Percentiles rank a stretch among this genome's conserved stretches.
These are phyloP conservation scores for Ceratorhiza oryzae-sativae DNA, from an alignment of 1,284 basidiomycete species.

Conservation along the genomic window DNA sequence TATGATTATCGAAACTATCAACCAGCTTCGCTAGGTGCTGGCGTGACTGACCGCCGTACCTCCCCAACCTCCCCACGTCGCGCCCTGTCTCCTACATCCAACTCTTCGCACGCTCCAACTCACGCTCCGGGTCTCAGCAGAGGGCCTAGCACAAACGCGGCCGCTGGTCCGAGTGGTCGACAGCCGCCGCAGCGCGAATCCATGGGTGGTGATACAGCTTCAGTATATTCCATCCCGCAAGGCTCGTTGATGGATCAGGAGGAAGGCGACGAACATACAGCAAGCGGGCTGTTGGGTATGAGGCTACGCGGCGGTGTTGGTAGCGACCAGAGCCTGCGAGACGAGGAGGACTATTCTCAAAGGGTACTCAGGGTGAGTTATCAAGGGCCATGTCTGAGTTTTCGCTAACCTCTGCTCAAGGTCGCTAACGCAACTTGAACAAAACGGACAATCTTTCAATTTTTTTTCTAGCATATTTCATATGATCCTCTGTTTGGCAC, in stretches of 20 bases:
- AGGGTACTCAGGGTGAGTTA: conserved; percentile 40
- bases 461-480: conserved; percentile 9
- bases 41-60: conserved; percentile 13
- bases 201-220: conserved; percentile 18
- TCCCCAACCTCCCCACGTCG: conserved; percentile 29
- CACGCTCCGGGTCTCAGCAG: conserved; percentile 12
- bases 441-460: conserved; percentile 9
- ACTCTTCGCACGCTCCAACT: conserved; percentile 1
- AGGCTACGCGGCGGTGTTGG: conserved; percentile 38
- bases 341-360: conserved; percentile 40
- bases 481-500: background rate
- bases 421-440: conserved; percentile 35
- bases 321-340: conserved; percentile 35
- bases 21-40: conserved; percentile 18
- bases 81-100: conserved; percentile 16
- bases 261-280: conserved; percentile 23
- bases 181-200: background rate
- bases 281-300: conserved; percentile 26
- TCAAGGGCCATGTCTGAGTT: background rate
- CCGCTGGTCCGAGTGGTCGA: conserved; percentile 12
- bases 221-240: conserved; percentile 21
- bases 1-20: conserved; percentile 36
- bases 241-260: conserved; percentile 6
- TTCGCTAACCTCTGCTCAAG: conserved; percentile 6
- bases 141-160: conserved; percentile 18